These are phyloP conservation scores for Ogataea populi-albae DNA, from an alignment of 805 yeast genomes.

Conservation along the genomic window DNA sequence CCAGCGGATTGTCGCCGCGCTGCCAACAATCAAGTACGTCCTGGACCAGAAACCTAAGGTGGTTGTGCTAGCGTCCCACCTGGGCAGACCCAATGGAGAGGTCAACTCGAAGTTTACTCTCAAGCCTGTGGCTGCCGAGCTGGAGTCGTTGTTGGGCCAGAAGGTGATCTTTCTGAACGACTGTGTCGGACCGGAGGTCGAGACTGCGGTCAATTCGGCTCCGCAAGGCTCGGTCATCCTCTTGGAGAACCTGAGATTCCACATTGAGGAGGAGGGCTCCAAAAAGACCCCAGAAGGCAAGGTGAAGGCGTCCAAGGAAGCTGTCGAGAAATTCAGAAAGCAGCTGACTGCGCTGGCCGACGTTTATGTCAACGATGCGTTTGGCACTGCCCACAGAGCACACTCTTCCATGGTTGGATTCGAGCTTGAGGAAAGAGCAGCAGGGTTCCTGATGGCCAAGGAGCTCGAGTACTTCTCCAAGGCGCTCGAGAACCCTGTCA, in stretches of 20 bases:
- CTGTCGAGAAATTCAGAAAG: slow-evolving; percentile 82
- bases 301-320: slow-evolving; percentile 86
- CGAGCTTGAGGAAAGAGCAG: slow-evolving; percentile 92
- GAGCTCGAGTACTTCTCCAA: slow-evolving; percentile 96
- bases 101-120: slow-evolving; percentile 80
- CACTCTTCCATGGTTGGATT: slow-evolving; percentile 99
- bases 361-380: slow-evolving; percentile 96
- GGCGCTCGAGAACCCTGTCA: slow-evolving; percentile 95
- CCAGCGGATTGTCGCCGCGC: slow-evolving; percentile 99
- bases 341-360: slow-evolving; percentile 92
- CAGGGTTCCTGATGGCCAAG: slow-evolving; percentile 98
- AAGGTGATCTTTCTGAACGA: slow-evolving; percentile 81
- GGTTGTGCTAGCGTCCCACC: slow-evolving; percentile 90
- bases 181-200: slow-evolving; percentile 91
- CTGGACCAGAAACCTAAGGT: slow-evolving; percentile 88
- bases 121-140: slow-evolving; percentile 90
- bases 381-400: slow-evolving; percentile 99
- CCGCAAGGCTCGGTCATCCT: slow-evolving; percentile 79
- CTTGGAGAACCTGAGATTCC: slow-evolving; percentile 97
- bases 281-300: slow-evolving; percentile 85
- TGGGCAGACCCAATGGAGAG: slow-evolving; percentile 99
- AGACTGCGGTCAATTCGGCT: slow-evolving; percentile 70
- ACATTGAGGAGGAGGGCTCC: slow-evolving; percentile 94
- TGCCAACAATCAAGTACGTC: slow-evolving; percentile 97
- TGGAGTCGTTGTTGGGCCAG: slow-evolving; percentile 69